Evolutionary conservation across 225 moss, liverwort and hornwort genomes (phyloP), one percentile per base, ranked within the genome.

Genomic region (Bryoerythrophyllum caledonicum): DNA sequence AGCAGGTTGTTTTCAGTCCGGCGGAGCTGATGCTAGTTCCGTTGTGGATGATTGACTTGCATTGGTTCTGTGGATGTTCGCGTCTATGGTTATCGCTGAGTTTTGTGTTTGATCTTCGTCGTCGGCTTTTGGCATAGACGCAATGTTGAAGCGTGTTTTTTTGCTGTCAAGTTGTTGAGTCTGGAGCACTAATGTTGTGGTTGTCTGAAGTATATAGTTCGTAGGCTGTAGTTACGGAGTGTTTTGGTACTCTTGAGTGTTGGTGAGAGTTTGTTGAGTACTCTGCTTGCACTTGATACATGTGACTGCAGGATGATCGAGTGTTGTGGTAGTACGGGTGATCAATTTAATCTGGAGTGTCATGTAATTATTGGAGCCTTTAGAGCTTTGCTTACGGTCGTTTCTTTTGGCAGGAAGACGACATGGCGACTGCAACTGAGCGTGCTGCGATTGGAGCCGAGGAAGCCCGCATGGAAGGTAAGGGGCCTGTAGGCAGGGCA

Each of bases 381-480:
- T 48, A 6, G 6, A 56, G 40, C 38, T 6, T 52, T 51, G 8
- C 21, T 16, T 3, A 34, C 8, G 14, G 25, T 21, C 1, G 46
- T 55, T 26, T 41, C 25, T 4, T 65, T 15, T 65, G 56, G n/a
- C 48, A 63, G 67, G 19, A 74, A 19, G 58, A 19, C 48, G 2
- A 40, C 3, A 83, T 84, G 87, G 76, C 84, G 15, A 84, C 84
- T 15, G 76, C 79, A 68, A 68, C 63, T 38, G 76, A 84, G 67
- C 84, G 87, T 43, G 87, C 81, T 20, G 58, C 61, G 1, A 51
- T 82, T 21, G 87, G 84, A 16, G 60, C 76, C 1, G 84, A 87
- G 67, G 74, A 67, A 74, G 87, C 74, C 13, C 81, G 84, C 6
- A 9, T 76, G n/a, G 84, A 82, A 53, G 84, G 87, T 11, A 84